These are phyloP conservation scores for Nitzschia putrida DNA, from an alignment of 108 stramenopile species.

Conservation along the genomic window DNA sequence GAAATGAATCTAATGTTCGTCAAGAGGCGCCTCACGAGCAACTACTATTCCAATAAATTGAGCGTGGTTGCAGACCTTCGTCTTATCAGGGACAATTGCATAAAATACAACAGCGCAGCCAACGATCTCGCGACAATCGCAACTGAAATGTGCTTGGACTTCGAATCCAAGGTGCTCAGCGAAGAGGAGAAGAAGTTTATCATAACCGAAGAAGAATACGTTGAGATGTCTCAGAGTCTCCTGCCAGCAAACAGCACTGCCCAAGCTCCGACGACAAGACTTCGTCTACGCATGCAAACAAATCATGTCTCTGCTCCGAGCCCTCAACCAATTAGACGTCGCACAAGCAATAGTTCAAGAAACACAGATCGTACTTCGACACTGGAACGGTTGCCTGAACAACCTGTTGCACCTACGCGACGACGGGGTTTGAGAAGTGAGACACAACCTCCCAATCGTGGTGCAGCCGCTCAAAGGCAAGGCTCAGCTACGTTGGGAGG, in stretches of 20 bases:
- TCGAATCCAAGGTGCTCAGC: slow-evolving; percentile 42
- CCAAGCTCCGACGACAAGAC: slow-evolving; percentile 20
- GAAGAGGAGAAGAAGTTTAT: slow-evolving; percentile 28
- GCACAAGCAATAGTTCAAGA: slow-evolving; percentile 29
- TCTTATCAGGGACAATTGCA: slow-evolving; percentile 79
- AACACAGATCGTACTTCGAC: slow-evolving; percentile 24
- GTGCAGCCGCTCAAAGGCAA: not conserved
- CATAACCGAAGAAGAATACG: slow-evolving; percentile 27
- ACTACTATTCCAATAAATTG: slow-evolving; percentile 68
- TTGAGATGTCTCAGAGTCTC: not conserved
- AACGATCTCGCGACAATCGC: slow-evolving; percentile 55
- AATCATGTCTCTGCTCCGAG: slow-evolving; percentile 18
- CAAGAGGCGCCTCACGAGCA: slow-evolving; percentile 43
- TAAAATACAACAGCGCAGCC: slow-evolving; percentile 76
- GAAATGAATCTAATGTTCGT: slow-evolving; percentile 69
- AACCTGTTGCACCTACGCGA: slow-evolving; percentile 1
- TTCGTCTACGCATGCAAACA: slow-evolving; percentile 17
- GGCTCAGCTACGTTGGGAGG: not conserved
- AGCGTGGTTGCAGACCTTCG: slow-evolving; percentile 75
- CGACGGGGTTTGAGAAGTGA: slow-evolving; percentile 20
- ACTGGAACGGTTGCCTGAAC: slow-evolving; percentile 36
- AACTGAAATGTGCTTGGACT: slow-evolving; percentile 52
- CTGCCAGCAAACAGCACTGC: slow-evolving; percentile 1
- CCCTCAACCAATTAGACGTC: slow-evolving; percentile 34
- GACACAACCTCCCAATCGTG: not conserved